Conservation (phyloP, 345 rosid genomes). For the Adansonia digitata region DNA sequence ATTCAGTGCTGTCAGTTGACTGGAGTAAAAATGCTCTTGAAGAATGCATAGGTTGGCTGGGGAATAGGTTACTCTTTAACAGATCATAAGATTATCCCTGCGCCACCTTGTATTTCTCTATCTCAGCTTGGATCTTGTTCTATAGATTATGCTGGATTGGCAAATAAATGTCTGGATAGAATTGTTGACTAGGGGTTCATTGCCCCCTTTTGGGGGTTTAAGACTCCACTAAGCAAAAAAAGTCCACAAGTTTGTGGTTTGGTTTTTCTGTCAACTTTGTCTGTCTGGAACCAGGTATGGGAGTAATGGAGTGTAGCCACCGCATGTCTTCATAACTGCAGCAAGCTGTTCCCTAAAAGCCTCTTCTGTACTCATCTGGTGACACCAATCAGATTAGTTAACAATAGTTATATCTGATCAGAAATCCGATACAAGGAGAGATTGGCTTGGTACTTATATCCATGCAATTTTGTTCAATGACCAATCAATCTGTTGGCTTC, state of each 20-base stretch:
- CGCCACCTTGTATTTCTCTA: neutral
- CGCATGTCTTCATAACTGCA: neutral
- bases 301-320: neutral
- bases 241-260: neutral
- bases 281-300: neutral
- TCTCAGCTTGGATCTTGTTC: constrained; percentile 2
- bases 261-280: neutral
- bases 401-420: neutral
- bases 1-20: neutral
- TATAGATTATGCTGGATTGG: neutral
- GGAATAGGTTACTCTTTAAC: neutral
- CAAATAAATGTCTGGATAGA: neutral
- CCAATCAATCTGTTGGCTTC: neutral
- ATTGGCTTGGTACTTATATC: neutral
- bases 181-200: neutral
- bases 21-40: neutral
- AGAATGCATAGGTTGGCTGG: neutral
- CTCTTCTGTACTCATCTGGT: neutral
- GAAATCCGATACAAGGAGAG: neutral
- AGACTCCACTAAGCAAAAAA: neutral
- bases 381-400: neutral
- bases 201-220: neutral
- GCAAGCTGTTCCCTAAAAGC: neutral
- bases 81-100: neutral
- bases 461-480: neutral